Evolutionary conservation across 2,329 filamentous ascomycete species (phyloP).

Genomic region (Nemania bipapillata): DNA sequence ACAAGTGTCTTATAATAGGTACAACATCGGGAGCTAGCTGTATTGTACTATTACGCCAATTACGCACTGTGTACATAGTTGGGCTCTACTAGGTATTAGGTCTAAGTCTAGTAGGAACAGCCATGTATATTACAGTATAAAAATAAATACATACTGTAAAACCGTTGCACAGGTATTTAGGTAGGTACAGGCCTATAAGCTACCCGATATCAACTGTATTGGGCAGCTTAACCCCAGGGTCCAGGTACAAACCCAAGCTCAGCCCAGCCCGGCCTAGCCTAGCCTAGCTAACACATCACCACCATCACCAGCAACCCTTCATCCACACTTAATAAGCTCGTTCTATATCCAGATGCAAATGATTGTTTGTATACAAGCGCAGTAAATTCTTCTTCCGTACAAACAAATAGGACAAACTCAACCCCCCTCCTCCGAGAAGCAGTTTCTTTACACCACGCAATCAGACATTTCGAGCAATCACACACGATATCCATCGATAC

Average conservation of each 20-base stretch:
- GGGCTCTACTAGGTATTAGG: not conserved
- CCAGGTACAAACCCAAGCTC: not conserved
- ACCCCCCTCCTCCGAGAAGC: no score
- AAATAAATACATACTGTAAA: not conserved
- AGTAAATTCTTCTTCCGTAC: no score
- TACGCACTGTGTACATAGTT: not conserved
- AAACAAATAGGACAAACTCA: no score
- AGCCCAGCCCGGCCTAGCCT: conserved; percentile 13
- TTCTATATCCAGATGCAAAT: no score
- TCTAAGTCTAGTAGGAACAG: not conserved
- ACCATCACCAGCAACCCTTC: not conserved
- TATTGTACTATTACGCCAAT: no score
- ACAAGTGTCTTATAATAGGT: no score
- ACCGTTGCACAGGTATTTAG: not conserved
- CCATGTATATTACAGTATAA: not conserved
- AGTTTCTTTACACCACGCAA: no score
- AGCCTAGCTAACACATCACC: conserved; percentile 4
- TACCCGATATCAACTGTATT: no score
- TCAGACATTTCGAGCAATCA: not conserved
- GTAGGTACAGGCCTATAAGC: no score
- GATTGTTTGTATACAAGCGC: no score
- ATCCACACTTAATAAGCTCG: not conserved
- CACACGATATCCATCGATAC: not conserved
- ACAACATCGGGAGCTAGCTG: no score
- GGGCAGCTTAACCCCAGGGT: not conserved